Evolutionary conservation across 2,329 filamentous ascomycete genomes (phyloP), one percentile per base, ranked within the genome.

Genomic region (Stagonosporopsis rhizophila): DNA sequence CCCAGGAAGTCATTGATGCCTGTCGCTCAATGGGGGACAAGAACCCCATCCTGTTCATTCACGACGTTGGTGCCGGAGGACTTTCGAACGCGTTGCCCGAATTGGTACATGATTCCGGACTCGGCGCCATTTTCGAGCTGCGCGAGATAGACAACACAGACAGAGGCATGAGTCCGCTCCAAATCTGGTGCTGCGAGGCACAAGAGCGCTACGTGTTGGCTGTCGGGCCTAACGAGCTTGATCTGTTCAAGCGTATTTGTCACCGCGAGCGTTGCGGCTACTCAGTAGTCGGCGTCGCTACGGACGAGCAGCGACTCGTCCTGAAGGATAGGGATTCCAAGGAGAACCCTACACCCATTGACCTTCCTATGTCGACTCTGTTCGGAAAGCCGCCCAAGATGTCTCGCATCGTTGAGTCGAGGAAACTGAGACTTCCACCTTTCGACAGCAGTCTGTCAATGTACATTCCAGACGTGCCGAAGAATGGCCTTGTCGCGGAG

Each of bases 121-220:
- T 91, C 49, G 95, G 95, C 52, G 95, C 93, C 46, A 89, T 87
- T 41, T 98, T 99, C 64, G 94, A 99, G 77, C 83, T 99, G n/a
- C 88, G 95, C 61, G 91, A 98, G 70, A 84, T 99, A 34, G 92
- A 97, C 73, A 96, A 87, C 73, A 90, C 91, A 2, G 95, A 98
- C 76, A 87, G 83, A 62, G 89, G 91, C 72, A 94, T 99, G 90
- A 96, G 91, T 70, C 95, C 95, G 19, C 85, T 99, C 55, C 91
- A 98, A 74, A 96, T 99, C 42, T 98, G 94, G 93, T 97, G 95
- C 77, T 96, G 94, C 68, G 94, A 98, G 75, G 92, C 95, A 0
- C 95, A 99, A 74, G 95, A 99, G 77, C 85, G 95, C 74, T 99
- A 99, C 69, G 95, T 99, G 7, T 81, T 99, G 68, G 88, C 96